Base-by-base conservation (phyloP, 345 rosid genomes). In the Microcos paniculata region DNA sequence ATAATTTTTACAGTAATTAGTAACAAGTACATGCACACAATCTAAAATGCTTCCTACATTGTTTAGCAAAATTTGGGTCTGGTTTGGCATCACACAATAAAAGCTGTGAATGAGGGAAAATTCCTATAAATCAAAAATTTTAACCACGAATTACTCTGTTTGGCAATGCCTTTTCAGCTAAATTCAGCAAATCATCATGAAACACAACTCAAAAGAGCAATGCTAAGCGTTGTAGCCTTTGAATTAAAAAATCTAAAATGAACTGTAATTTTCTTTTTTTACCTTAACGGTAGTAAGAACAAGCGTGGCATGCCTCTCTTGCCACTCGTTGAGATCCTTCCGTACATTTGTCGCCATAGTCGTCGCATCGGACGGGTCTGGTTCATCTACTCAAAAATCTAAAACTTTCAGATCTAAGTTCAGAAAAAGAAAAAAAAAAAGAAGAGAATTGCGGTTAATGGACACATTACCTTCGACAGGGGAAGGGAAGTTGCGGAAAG, bases 261-360 rank as follows among this genome's bases (percentile, higher is more conserved):
- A 3, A 45, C 46, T 31, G 40, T 33, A 38, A 28, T 16, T 16
- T 15, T 16, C 40, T 59, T 21, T 52, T 33, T 52, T 31, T 70
- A 92, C 99, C 98, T 95, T 93, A 46, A 95, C 97, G 30, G 92
- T 89, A 42, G 88, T 82, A 65, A 95, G 97, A 80, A 95, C 98
- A 55, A 95, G 93, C 53, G 94, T 90, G 53, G 99, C 99, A 78
- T 95, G 99, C 74, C 87, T 89, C 89, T 94, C 98, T 73, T 95
- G 99, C 99, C 99, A 95, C 75, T 91, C 94, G 3, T 87, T 87
- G 6, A 95, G 93, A 91, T 95, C 99, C 82, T 84, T 90, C 82
- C 98, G 83, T 15, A 95, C 94, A 83, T 92, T 94, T 10, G 99
- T 85, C 19, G 48, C 81, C 30, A 80, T 73, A 2, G 88, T 78